Base-by-base conservation (phyloP, 345 rosid genomes). In the Hibiscus syriacus region DNA sequence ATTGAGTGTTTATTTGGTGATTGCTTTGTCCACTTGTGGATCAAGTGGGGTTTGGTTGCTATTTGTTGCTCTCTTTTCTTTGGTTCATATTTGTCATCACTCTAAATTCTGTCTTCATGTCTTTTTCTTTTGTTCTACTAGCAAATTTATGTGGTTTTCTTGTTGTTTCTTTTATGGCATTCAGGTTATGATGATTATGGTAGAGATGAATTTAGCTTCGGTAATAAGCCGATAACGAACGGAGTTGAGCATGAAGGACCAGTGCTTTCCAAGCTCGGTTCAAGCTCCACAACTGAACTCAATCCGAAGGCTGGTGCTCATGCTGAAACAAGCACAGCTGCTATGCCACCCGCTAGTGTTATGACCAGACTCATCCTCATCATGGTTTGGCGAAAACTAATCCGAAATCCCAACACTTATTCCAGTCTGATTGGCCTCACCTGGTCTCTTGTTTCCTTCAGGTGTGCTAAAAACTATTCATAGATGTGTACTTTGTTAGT, bases 301-400 rank as follows among this genome's bases (percentile, higher is more conserved):
- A 86, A 84, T 56, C 83, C 93, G 11, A 92, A 89, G 79, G 67
- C 82, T 29, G 85, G 74, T n/a, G 78, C 30, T 55, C n/a, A n/a
- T n/a, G n/a, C n/a, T n/a, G n/a, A n/a, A n/a, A n/a, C n/a, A n/a
- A 72, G 80, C 79, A 69, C 83, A 6, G 73, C 84, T 39, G 70
- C 86, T 3, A 90, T 92, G 98, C 97, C 97, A 0, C 98, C 98
- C 68, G 83, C 93, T 0, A 92, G 96, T 39, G 98, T 92, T 17
- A 85, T 92, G 97, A 90, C 97, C 64, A 76, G 97, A 74, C 96
- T 92, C 25, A 92, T 92, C 71, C 81, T 92, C 50, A 90, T 92
- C 0, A 92, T 92, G 97, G 98, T 92, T 39, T 92, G 98, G 98
- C 80, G 98, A 69, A 38, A 38, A 8, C 41, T 38, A n/a, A n/a